Conservation (phyloP, 352 stramenopile genomes). For the Globisporangium splendens region DNA sequence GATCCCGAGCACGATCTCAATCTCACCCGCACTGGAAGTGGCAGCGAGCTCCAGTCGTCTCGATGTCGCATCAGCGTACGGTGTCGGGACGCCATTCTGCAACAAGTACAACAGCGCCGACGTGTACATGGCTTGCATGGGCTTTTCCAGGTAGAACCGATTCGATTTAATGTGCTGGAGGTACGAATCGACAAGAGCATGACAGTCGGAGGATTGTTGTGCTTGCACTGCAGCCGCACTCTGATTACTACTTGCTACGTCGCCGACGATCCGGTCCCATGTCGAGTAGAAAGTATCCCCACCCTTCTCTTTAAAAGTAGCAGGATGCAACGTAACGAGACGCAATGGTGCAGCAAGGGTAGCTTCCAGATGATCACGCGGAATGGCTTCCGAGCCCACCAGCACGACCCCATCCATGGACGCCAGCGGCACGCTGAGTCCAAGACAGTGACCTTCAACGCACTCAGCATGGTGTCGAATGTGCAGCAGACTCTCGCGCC, state of each 20-base stretch:
- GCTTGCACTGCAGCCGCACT: too few species aligned
- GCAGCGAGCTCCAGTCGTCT: conserved; percentile 1
- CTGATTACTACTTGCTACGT: conserved; percentile 7
- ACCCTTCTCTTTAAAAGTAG: too few species aligned
- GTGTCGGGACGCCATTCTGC: conserved; percentile 16
- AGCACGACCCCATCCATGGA: too few species aligned
- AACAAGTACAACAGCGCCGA: conserved; percentile 52
- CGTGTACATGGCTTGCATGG: conserved; percentile 44
- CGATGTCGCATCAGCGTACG: conserved; percentile 1
- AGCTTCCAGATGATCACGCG: too few species aligned
- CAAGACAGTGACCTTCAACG: too few species aligned
- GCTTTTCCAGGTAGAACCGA: conserved; percentile 37
- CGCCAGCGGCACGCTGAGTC: too few species aligned
- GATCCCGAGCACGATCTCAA: conserved; percentile 45
- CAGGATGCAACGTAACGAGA: too few species aligned
- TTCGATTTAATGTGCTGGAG: conserved; percentile 39
- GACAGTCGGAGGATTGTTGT: conserved; percentile 20
- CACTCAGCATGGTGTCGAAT: too few species aligned
- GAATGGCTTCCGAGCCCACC: too few species aligned
- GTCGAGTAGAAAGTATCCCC: too few species aligned
- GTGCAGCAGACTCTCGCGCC: conserved; percentile 10
- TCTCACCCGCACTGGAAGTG: conserved; percentile 28
- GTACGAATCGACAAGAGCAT: conserved; percentile 43
- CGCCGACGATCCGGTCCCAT: neutral
- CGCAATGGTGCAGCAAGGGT: too few species aligned